Base-by-base conservation (phyloP, 1,284 basidiomycete species). In the Hemileia vastatrix region DNA sequence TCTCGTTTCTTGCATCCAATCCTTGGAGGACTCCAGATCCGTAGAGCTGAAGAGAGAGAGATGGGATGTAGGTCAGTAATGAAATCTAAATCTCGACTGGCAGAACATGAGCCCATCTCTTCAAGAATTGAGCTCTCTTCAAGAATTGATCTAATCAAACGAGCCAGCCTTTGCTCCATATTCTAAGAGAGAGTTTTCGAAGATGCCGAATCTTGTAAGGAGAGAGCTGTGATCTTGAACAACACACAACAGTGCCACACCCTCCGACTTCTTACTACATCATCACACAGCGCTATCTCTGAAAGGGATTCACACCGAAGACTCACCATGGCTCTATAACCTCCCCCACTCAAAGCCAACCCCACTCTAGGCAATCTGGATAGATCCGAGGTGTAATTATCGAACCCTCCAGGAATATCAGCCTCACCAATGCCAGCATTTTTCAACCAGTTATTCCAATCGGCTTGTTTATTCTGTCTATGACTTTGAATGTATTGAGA, bases 281-380 rank as follows among this genome's bases (percentile, higher is more conserved):
- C 27, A 23, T 55, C 53, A 40, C 32, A 15, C 31, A 53, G 6
- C 21, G 5, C 19, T 19, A 18, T 21, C 51, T 33, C 51, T 8
- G 31, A 40, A 53, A n/a, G 5, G 21, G 15, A 21, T 6, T 2
- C 5, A 18, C 18, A 31, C 23, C 33, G 9, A 11, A 55, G 63
- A 18, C 60, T 57, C 67, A 78, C 72, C 79, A 80, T 80, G 8
- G 79, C 79, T 18, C 79, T 68, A 62, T 79, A 77, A 3, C 79
- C 79, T 31, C 79, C 79, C 36, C 79, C 79, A 8, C 76, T 77
- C 13, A 80, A 66, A 0, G 78, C 77, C 47, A 78, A 70, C 27
- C 77, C 77, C 19, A 80, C 68, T 1, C 67, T 64, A 0, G 79
- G 79, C 32, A 63, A 65, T 68, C n/a, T n/a, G n/a, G n/a, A n/a